These are phyloP conservation scores for Epichloe bromicola DNA, from an alignment of 2,329 filamentous ascomycete species.

Conservation along the genomic window DNA sequence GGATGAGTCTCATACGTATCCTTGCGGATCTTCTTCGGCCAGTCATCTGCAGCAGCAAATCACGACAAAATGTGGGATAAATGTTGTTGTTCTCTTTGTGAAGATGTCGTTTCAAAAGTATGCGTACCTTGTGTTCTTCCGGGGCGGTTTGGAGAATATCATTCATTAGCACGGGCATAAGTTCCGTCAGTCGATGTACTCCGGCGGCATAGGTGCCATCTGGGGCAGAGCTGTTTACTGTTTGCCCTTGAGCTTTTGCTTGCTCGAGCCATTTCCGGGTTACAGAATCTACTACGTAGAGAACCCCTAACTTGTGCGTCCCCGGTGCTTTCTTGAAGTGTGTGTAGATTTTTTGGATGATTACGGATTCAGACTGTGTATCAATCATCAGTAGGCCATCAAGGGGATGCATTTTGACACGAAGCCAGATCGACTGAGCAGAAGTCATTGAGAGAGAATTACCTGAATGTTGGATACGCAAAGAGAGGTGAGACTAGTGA, in stretches of 20 bases:
- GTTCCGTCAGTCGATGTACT: conserved; percentile 90
- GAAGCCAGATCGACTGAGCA: background rate
- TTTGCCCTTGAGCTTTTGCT: conserved; percentile 74
- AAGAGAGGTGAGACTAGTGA: conserved; percentile 71
- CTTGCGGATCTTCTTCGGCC: background rate
- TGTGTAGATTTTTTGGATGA: conserved; percentile 92
- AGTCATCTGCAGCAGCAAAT: background rate
- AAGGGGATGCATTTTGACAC: background rate
- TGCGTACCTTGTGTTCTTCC: conserved; percentile 91
- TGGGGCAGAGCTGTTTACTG: conserved; percentile 65
- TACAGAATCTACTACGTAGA: conserved; percentile 99
- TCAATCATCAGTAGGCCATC: conserved; percentile 10
- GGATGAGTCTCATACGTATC: background rate
- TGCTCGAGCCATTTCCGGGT: conserved; percentile 97
- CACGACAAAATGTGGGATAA: background rate
- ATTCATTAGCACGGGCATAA: conserved; percentile 88
- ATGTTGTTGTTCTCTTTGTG: background rate
- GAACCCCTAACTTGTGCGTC: conserved; percentile 94
- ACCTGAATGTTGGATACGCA: conserved; percentile 88
- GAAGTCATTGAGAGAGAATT: conserved; percentile 18
- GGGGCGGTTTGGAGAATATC: conserved; percentile 84
- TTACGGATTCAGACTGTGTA: conserved; percentile 72
- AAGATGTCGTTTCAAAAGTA: conserved; percentile 7
- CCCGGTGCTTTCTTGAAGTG: conserved; percentile 91
- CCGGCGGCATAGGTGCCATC: conserved; percentile 92